Evolutionary conservation across 495 filamentous ascomycete genomes (phyloP).

Genomic region (Cetradonia linearis): DNA sequence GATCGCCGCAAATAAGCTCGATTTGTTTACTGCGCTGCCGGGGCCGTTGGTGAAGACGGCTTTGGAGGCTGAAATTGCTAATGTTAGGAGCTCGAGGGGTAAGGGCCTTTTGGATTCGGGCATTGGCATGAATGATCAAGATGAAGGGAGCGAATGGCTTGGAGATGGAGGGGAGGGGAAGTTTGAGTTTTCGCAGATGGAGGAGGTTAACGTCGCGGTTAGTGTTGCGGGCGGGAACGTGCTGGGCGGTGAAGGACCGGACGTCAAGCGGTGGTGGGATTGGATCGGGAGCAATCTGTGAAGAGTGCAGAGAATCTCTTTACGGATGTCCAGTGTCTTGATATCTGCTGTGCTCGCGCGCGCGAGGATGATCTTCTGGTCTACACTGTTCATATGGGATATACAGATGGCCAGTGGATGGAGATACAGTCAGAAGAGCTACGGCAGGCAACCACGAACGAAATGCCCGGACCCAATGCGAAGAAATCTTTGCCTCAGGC

Average conservation of each 20-base stretch:
- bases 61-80: constrained; percentile 72
- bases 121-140: constrained; percentile 46
- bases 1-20: constrained; percentile 86
- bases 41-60: constrained; percentile 61
- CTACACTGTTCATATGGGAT: too few relatives aligned
- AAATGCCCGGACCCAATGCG: too few relatives aligned
- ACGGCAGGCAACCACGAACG: too few relatives aligned
- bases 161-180: constrained; percentile 64
- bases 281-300: constrained; percentile 65
- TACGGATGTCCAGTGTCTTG: not conserved
- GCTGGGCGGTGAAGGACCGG: constrained; percentile 54
- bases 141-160: constrained; percentile 66
- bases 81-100: constrained; percentile 63
- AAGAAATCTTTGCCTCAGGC: too few relatives aligned
- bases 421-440: too few relatives aligned
- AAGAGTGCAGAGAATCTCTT: too few relatives aligned
- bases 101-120: constrained; percentile 75
- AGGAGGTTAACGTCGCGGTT: constrained; percentile 70
- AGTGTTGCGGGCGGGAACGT: constrained; percentile 73
- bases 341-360: not conserved
- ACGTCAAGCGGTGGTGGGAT: constrained; percentile 72
- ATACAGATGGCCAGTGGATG: too few relatives aligned
- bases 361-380: not conserved
- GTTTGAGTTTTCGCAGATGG: constrained; percentile 73
- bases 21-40: constrained; percentile 88